Evolutionary conservation across 2,329 filamentous ascomycete genomes (phyloP), one percentile per base, ranked within the genome.

Genomic region (Nothopassalora personata): DNA sequence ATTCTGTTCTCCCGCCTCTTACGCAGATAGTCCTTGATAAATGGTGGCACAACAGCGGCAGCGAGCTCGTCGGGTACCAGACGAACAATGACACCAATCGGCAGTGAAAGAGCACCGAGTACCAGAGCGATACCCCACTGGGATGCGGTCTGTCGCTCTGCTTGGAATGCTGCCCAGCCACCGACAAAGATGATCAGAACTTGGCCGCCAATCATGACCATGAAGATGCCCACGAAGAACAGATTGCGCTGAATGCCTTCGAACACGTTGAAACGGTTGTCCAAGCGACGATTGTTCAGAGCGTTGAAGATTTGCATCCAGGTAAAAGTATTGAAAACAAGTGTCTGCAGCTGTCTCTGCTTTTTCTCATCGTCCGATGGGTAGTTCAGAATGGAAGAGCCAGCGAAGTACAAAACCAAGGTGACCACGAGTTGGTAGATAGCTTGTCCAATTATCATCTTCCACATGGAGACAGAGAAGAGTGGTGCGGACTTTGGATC

Each of bases 241-340:
- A 82, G 88, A 74, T 97, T 97, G 71, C 84, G 84, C 28, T 82
- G 82, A 60, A 97, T 83, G 56, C 91, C 91, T 72, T 97, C 93
- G 61, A 97, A 93, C 63, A 97, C 91, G 76, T 97, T 97, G 81
- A 96, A 92, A 57, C 86, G 84, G 76, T 97, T 97, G 74, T 97
- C 93, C 56, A 97, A 81, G 11, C 93, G 90, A 60, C 93, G 90
- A 77, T 96, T 96, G 79, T 97, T 97, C 83, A 95, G 90, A 72
- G 96, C 89, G 76, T 97, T 97, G 80, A 97, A 97, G 68, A 97
- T 95, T 69, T 97, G 93, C 92, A 97, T 97, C 93, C 93, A 97
- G 55, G 97, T 93, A 72, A 97, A 97, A 0, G 91, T 94, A 79
- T 97, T 97, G 82, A 97, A 97, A 7, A 97, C 89, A 51, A 97